These are phyloP conservation scores for Wickerhamia fluorescens DNA, from an alignment of 805 yeast species.

Conservation along the genomic window DNA sequence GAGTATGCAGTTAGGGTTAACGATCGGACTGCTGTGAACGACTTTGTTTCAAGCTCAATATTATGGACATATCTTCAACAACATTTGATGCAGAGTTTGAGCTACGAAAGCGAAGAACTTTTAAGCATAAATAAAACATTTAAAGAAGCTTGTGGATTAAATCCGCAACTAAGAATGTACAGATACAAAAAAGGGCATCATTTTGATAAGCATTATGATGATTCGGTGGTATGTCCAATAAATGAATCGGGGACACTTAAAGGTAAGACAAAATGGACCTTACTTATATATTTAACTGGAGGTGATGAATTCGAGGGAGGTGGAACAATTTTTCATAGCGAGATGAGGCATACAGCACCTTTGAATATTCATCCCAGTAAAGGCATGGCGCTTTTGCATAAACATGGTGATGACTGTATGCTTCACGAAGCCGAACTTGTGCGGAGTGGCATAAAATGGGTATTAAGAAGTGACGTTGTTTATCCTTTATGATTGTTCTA, in stretches of 20 bases:
- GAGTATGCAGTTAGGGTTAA: conserved; percentile 53
- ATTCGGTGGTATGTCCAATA: conserved; percentile 34
- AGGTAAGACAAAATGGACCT: conserved; percentile 52
- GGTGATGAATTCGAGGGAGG: conserved; percentile 53
- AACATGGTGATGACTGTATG: conserved; percentile 61
- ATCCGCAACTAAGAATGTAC: conserved; percentile 50
- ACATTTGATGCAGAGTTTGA: conserved; percentile 21
- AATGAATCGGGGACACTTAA: conserved; percentile 13
- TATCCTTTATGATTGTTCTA: conserved; percentile 6
- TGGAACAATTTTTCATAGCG: conserved; percentile 46
- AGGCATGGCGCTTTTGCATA: conserved; percentile 56
- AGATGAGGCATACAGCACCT: conserved; percentile 13
- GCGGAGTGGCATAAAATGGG: conserved; percentile 51
- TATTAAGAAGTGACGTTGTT: conserved; percentile 52
- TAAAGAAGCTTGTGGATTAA: conserved; percentile 38
- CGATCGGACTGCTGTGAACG: conserved; percentile 41
- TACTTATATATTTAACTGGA: conserved; percentile 51
- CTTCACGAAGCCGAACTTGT: conserved; percentile 53
- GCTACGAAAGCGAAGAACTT: conserved; percentile 20
- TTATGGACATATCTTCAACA: conserved; percentile 39
- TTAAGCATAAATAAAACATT: conserved; percentile 21
- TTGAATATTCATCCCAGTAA: conserved; percentile 39
- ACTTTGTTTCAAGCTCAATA: conserved; percentile 26
- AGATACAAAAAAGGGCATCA: conserved; percentile 51
- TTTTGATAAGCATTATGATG: conserved; percentile 58